Conservation (phyloP, 768 basidiomycete genomes). For the Pilatotrama ljubarskyi region DNA sequence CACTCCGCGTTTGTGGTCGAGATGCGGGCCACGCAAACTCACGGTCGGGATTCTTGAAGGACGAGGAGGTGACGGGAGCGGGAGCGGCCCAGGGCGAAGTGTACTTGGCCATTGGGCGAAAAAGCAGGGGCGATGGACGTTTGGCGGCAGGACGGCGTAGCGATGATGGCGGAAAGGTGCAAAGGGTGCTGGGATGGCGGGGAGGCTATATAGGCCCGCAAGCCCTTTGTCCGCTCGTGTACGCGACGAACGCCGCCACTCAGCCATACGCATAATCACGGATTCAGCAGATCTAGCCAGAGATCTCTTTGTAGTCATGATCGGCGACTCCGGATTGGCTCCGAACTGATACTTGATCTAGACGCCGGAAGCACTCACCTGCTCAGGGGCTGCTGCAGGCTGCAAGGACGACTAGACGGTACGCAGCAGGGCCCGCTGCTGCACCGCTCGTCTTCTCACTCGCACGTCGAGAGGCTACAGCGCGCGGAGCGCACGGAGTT, state of each 20-base stretch:
- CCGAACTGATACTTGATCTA: conserved; percentile 4
- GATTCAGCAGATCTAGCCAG: conserved; percentile 5
- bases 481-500: neutral
- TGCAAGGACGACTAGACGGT: neutral
- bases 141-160: neutral
- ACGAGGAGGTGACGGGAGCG: neutral
- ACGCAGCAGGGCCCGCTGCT: neutral
- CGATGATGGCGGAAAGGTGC: neutral
- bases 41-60: conserved; percentile 17
- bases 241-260: neutral
- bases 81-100: neutral
- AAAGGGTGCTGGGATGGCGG: neutral
- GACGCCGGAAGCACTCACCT: neutral
- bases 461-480: neutral
- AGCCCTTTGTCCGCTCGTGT: conserved; percentile 3
- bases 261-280: conserved; percentile 1
- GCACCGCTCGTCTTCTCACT: neutral
- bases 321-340: conserved; percentile 10
- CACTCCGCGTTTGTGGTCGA: neutral
- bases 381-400: neutral
- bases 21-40: neutral
- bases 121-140: neutral
- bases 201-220: conserved; percentile 3
- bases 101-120: neutral
- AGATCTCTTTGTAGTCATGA: conserved; percentile 2